Evolutionary conservation across 768 basidiomycete species (phyloP), one percentile per base, ranked within the genome.

Genomic region (Paxillus rubicundulus): DNA sequence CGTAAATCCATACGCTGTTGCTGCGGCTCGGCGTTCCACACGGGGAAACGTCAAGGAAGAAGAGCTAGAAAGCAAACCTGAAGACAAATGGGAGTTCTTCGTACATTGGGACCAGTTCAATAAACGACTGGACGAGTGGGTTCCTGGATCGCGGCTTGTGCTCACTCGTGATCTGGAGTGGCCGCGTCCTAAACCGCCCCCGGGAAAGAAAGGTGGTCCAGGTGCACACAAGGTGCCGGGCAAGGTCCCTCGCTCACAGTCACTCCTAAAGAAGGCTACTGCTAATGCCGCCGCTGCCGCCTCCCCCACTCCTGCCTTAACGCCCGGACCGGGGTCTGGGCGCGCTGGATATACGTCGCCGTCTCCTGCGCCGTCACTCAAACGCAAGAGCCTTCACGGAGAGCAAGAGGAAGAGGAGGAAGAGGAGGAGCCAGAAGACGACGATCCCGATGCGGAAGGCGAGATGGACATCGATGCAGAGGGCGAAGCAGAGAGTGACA

Each of bases 41-140:
- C 74, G 74, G 37, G 62, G 70, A 34, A 59, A 64, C 45, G 62
- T 72, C 53, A 72, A 72, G 37, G 75, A 76, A 56, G 76, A 79
- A 47, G 76, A 79, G 45, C 77, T 81, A 40, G 77, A 79, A 18
- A 59, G 74, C 36, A 80, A 80, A 52, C 80, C 82, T 9, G 86
- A 87, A 62, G 91, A 93, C 68, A 85, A 88, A 61, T 81, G 83
- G 69, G 95, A 98, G 70, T 98, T 85, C 76, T 99, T 98, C 65
- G 92, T 98, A 17, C 97, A 99, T 65, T 99, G 96, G 87, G 93
- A 98, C 61, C 85, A 92, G 58, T 98, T 98, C 80, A 99, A 99
- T 77, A 99, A 99, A 70, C 94, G 97, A 56, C 77, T 98, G 37
- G 97, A 99, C 67, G 97, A 97, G 49, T 99, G 97, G 97, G 87